Evolutionary conservation across 305 asterid genomes (phyloP).

Genomic region (Rubia tinctorum): DNA sequence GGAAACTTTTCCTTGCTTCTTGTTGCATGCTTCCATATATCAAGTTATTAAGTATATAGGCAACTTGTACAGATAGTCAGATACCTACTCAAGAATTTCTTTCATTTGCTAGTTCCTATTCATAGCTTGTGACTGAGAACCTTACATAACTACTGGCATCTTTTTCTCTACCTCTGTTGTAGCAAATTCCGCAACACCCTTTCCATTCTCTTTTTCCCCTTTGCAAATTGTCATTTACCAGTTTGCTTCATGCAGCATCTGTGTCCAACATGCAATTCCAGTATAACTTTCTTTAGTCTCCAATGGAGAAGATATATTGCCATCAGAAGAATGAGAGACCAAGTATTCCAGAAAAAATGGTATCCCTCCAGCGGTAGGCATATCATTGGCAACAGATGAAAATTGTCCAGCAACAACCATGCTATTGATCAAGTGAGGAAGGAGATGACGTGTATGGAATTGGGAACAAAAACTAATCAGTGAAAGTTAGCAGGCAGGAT

Average conservation of each 20-base stretch:
- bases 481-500: too few species aligned
- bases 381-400: background rate
- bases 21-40: background rate
- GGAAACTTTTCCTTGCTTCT: background rate
- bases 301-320: background rate
- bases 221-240: background rate
- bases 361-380: background rate
- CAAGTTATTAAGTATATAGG: background rate
- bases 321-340: background rate
- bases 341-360: too few species aligned
- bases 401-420: background rate
- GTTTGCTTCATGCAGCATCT: too few species aligned
- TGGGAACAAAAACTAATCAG: background rate
- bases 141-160: background rate
- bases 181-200: background rate
- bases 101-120: background rate
- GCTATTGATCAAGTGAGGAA: background rate
- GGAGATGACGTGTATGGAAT: background rate
- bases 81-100: background rate
- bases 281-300: background rate
- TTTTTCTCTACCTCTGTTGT: background rate
- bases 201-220: background rate
- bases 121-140: background rate
- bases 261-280: background rate
- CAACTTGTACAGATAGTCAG: background rate